Base-by-base conservation (phyloP, 257 asterid genomes). In the Rehmannia glutinosa region DNA sequence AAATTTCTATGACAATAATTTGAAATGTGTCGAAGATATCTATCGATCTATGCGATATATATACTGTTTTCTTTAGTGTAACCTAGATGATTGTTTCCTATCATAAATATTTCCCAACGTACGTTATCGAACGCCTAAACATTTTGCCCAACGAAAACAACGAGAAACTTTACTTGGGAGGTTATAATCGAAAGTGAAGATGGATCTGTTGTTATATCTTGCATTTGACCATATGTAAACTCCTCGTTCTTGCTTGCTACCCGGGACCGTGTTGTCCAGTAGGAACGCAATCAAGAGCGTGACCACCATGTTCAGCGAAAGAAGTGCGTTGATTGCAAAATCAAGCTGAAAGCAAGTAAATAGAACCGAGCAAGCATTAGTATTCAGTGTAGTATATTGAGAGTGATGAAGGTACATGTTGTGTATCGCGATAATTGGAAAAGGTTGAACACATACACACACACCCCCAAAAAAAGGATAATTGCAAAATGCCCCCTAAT, bases 211-310 rank as follows among this genome's bases (percentile, higher is more conserved):
- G 62, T 69, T 54, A 86, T 30, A 56, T 90, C 96, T 75, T 87
- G 81, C 77, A 33, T 67, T 72, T 3, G 97, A 93, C 99, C 99
- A 93, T 50, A 74, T 43, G 83, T 93, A 93, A 39, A 80, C 96
- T 30, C 96, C 99, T 33, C 96, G 86, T 67, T 90, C 96, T 76
- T 88, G 92, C 73, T 71, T 80, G 80, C 86, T 88, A 38, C 99
- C 96, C 0, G 97, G 99, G 64, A 82, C 96, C 0, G 97, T 90
- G 81, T 90, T 93, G 80, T 93, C 99, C 61, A 93, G 77, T 12
- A 86, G 1, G 66, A 90, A 79, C 5, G 96, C 96, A 20, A 85
- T 84, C 78, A 90, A 52, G 70, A 90, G 70, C 0, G 96, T 79
- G 45, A 93, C 91, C 73, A 88, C 91, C 96, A 85, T 85, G 87